phyloP scores from a whole-genome alignment of 805 yeast species.

The Metschnikowia proteae region DNA sequence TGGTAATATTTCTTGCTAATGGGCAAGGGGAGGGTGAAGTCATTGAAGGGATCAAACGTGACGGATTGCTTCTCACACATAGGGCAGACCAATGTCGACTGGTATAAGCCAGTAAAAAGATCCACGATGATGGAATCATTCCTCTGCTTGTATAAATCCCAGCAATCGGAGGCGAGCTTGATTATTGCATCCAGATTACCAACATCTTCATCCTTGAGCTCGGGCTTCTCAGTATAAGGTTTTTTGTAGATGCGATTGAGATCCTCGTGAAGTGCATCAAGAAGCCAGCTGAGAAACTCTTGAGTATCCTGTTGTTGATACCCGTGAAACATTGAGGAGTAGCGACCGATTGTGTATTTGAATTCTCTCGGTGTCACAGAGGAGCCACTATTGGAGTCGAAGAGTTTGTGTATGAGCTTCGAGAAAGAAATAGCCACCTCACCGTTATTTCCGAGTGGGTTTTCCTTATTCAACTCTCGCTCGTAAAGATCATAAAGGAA shows the following conservation, averaged over 20 bases:
- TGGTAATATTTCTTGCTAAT: slow-evolving; percentile 69
- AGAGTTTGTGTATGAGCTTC: slow-evolving; percentile 56
- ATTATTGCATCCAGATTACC: slow-evolving; percentile 49
- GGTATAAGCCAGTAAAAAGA: slow-evolving; percentile 84
- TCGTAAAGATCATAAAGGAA: slow-evolving; percentile 60
- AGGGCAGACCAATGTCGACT: slow-evolving; percentile 88
- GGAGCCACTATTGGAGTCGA: slow-evolving; percentile 25
- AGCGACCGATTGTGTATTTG: slow-evolving; percentile 73
- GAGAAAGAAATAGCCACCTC: slow-evolving; percentile 78
- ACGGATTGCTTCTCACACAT: slow-evolving; percentile 72
- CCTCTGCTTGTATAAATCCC: slow-evolving; percentile 74
- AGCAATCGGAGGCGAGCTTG: slow-evolving; percentile 68
- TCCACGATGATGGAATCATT: slow-evolving; percentile 85
- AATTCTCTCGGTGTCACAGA: slow-evolving; percentile 66
- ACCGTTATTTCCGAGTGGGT: slow-evolving; percentile 86
- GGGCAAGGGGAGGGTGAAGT: slow-evolving; percentile 86
- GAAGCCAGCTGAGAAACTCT: slow-evolving; percentile 80
- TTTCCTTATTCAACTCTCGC: slow-evolving; percentile 64
- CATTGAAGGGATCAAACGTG: slow-evolving; percentile 93
- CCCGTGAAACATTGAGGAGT: slow-evolving; percentile 73
- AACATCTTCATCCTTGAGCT: slow-evolving; percentile 59
- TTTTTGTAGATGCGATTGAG: slow-evolving; percentile 76
- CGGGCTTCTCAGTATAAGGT: slow-evolving; percentile 89
- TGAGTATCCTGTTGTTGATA: slow-evolving; percentile 91
- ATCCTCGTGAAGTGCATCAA: slow-evolving; percentile 92